Conservation (phyloP, 768 basidiomycete genomes). For the Tricholoma terreum region DNA sequence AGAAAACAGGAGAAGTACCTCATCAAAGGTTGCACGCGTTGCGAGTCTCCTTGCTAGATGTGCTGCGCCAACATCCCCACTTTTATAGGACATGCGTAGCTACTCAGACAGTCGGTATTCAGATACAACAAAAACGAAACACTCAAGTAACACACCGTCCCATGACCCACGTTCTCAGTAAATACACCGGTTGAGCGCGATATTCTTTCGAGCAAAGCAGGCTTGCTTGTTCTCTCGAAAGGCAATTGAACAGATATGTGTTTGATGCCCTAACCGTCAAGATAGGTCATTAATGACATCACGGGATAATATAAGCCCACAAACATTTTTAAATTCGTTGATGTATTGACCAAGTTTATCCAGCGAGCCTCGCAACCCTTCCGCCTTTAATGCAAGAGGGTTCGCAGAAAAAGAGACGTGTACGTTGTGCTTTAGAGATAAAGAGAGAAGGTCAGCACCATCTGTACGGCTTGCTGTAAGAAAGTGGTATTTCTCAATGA, state of each 20-base stretch:
- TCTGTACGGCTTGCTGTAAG: constrained; percentile 39
- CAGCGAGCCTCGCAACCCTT: constrained; percentile 54
- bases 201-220: constrained; percentile 54
- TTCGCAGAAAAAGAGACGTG: constrained; percentile 55
- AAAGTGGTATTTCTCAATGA: background rate
- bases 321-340: constrained; percentile 46
- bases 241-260: constrained; percentile 43
- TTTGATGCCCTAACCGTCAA: constrained; percentile 34
- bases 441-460: constrained; percentile 55
- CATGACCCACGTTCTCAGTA: constrained; percentile 48
- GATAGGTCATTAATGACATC: constrained; percentile 3
- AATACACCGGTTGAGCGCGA: constrained; percentile 70
- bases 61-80: constrained; percentile 33
- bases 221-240: constrained; percentile 36
- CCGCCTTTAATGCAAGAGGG: constrained; percentile 57
- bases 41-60: constrained; percentile 49
- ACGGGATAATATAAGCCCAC: constrained; percentile 10
- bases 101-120: constrained; percentile 22
- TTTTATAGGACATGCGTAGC: constrained; percentile 55
- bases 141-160: constrained; percentile 37
- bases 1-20: constrained; percentile 36
- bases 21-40: constrained; percentile 48
- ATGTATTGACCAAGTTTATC: constrained; percentile 48
- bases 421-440: constrained; percentile 60
- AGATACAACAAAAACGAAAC: background rate